Evolutionary conservation across 139 green algal species (phyloP), one percentile per base, ranked within the genome.

Genomic region (Spirogloea muscicola): DNA sequence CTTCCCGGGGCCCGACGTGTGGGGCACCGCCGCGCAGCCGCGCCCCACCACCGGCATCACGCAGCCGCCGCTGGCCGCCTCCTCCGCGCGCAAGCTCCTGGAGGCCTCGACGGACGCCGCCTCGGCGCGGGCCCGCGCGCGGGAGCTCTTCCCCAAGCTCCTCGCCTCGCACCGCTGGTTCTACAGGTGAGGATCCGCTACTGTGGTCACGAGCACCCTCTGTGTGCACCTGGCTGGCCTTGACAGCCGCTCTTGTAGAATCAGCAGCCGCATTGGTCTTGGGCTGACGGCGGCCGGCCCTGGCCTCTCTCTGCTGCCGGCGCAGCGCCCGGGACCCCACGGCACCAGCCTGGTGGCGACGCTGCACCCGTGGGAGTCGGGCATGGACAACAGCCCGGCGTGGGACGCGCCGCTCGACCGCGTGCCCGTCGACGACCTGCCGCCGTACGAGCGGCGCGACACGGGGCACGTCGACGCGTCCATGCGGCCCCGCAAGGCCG

Each of bases 341-440:
- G 49, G 29, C 51, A 33, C 25, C 29, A 51, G 68, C 5, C 7
- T 68, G 49, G 68, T 76, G 68, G 68, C 68, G n/a, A 76, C 68
- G 25, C 68, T 76, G 49, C 68, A 76, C 49, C 68, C 68, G n/a
- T 76, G 68, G 68, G 68, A 76, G 31, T 70, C 51, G n/a, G 68
- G 68, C 49, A 76, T 76, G 68, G 68, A 76, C 68, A 76, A 76
- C 29, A 76, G 68, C 68, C 33, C 59, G 0, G 51, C 51, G 4
- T 76, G 68, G 68, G 68, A 76, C 68, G 68, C 44, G 68, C 31
- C 68, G 18, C 31, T 76, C 13, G 25, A 25, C 0, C 27, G 27
- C 27, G 68, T 76, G 49, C 68, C 68, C 33, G 68, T 76, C 37
- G 68, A 76, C 68, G 29, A 39, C 68, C 68, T 76, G 18, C 68